Evolutionary conservation across 2,329 filamentous ascomycete species (phyloP), one percentile per base, ranked within the genome.

Genomic region (Cucurbitaria berberidis): DNA sequence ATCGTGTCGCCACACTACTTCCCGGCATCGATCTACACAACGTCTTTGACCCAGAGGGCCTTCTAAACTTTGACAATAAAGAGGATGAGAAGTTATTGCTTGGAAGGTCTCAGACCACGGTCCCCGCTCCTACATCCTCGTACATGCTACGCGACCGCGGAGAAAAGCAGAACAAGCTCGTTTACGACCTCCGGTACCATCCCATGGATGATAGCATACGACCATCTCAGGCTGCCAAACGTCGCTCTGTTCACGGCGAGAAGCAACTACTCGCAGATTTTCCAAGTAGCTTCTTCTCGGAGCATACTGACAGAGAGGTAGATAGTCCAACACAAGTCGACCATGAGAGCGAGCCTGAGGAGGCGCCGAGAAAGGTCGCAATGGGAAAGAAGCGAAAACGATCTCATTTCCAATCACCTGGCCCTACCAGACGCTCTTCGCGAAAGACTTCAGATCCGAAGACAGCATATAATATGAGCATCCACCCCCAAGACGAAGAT

Each of bases 181-280:
- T 57, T 5, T 73, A 73, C 49, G 66, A 73, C 32, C 53, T 68
- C 19, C 69, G 63, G 47, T 74, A 71, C 32, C 71, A 74, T 48
- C 71, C 70, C 2, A 64, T 74, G 62, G 71, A 74, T 35, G 69
- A 73, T 8, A 45, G 50, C 39, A 54, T 69, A 7, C 60, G 60
- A 9, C 70, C 71, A 4, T 55, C 57, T 9, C 63, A 64, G 24
- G 70, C 71, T 29, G 64, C 67, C 0, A 70, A 68, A 38, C 59
- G 63, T 34, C 66, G 64, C 16, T 57, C 54, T 8, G 48, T 60
- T n/a, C 61, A 74, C 32, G 63, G 59, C 11, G 56, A 61, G 11
- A 24, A 39, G n/a, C 27, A 42, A n/a, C 3, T 38, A 0, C 48
- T 39, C n/a, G 35, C 42, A 10, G 43, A 52, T 32, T 42, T 40